Percentiles rank a stretch among this genome's conserved stretches.
Conservation (phyloP, 805 yeast genomes). For the Metschnikowia vanudenii region DNA sequence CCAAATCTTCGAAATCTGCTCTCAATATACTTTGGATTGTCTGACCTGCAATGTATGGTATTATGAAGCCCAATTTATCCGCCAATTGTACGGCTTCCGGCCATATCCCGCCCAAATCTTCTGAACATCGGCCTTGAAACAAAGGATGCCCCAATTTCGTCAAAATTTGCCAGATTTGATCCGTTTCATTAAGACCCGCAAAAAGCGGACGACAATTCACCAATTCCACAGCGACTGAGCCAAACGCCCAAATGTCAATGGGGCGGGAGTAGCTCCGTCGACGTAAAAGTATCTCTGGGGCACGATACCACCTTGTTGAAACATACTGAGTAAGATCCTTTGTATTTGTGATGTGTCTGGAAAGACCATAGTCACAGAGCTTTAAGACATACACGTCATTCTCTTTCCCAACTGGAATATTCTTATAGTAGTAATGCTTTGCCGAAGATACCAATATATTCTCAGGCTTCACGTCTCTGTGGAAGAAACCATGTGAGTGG, state of each 20-base stretch:
- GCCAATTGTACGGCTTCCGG: constrained; percentile 56
- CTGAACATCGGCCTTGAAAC: constrained; percentile 21
- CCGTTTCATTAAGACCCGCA: constrained; percentile 78
- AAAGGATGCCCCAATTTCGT: constrained; percentile 74
- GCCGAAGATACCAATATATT: constrained; percentile 73
- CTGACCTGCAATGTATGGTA: constrained; percentile 59
- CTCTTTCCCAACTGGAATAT: constrained; percentile 41
- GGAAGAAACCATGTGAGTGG: constrained; percentile 66
- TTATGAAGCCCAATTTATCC: constrained; percentile 49
- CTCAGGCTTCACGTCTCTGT: constrained; percentile 93
- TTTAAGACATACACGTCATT: constrained; percentile 59
- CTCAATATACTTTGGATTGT: constrained; percentile 13
- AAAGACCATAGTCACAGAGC: constrained; percentile 78
- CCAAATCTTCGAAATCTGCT: constrained; percentile 34
- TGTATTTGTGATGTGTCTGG: constrained; percentile 54
- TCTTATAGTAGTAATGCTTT: constrained; percentile 48
- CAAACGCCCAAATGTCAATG: constrained; percentile 86
- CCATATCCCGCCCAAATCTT: constrained; percentile 69
- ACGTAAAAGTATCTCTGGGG: constrained; percentile 76
- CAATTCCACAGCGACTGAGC: constrained; percentile 70
- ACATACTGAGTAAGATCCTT: constrained; percentile 71
- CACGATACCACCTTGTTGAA: constrained; percentile 82
- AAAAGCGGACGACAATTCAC: constrained; percentile 75
- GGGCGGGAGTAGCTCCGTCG: constrained; percentile 63
- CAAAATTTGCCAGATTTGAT: constrained; percentile 71